These are phyloP conservation scores for Xylariaceae sp. DNA, from an alignment of 2,329 filamentous ascomycete species.

Conservation along the genomic window DNA sequence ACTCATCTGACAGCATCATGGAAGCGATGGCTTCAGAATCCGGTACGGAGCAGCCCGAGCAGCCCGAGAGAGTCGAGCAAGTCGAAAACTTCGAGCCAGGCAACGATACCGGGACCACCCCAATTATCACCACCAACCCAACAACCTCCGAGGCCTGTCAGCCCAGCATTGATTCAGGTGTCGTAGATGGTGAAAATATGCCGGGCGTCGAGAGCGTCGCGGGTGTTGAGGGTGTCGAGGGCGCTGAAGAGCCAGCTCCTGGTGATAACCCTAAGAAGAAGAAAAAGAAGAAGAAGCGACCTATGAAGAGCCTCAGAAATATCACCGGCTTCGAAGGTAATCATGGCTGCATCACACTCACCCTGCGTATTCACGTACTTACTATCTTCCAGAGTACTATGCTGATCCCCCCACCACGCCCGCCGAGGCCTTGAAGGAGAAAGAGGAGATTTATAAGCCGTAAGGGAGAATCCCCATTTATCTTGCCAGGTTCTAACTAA, in stretches of 20 bases:
- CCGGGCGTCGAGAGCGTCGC: background rate
- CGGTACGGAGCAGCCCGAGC: conserved; percentile 7
- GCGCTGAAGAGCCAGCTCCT: background rate
- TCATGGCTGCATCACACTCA: conserved; percentile 6
- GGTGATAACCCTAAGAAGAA: conserved; percentile 1
- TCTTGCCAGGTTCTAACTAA: conserved; percentile 4
- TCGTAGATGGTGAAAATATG: background rate
- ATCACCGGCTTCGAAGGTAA: conserved; percentile 66
- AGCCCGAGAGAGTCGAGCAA: background rate
- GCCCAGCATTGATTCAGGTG: background rate
- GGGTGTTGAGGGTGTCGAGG: background rate
- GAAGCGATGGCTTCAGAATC: conserved; percentile 4
- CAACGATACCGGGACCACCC: background rate
- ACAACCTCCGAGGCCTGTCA: background rate
- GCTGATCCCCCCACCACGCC: conserved; percentile 75
- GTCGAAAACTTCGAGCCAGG: background rate
- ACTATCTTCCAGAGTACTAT: conserved; percentile 54
- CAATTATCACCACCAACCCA: no score
- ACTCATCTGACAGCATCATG: conserved; percentile 1
- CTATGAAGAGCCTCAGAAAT: conserved; percentile 39
- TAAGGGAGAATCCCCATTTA: conserved; percentile 37
- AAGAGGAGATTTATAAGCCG: conserved; percentile 58
- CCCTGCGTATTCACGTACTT: background rate
- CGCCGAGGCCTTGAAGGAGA: conserved; percentile 58
- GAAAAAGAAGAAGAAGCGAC: conserved; percentile 24